These are phyloP conservation scores for Penicillium digitatum DNA, from an alignment of 2,329 filamentous ascomycete species.

Conservation along the genomic window DNA sequence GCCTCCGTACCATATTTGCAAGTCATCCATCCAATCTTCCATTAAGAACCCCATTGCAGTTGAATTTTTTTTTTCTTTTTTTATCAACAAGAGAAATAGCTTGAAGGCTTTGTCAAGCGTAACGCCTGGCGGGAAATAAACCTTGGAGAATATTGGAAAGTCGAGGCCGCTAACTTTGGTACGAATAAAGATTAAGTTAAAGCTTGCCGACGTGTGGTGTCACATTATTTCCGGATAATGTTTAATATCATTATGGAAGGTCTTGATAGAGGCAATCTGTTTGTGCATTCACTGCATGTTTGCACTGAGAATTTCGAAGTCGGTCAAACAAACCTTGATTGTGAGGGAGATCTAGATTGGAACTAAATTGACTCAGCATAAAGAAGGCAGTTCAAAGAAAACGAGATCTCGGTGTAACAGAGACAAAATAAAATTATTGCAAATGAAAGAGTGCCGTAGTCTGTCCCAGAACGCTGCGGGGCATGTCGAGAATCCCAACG, in stretches of 20 bases:
- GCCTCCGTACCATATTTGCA: neutral
- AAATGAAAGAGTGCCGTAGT: conserved; percentile 6
- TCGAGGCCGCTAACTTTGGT: neutral
- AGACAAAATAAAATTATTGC: neutral
- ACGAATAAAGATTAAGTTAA: neutral
- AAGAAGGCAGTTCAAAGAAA: neutral
- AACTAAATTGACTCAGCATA: neutral
- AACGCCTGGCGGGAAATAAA: neutral
- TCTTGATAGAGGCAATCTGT: neutral
- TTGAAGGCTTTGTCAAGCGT: too few relatives aligned
- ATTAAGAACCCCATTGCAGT: neutral
- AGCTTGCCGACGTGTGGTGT: neutral
- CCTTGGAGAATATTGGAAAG: neutral
- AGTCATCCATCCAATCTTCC: neutral
- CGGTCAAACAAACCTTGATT: neutral
- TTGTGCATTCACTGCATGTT: neutral
- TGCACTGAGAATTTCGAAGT: neutral
- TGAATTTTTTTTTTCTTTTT: too few relatives aligned
- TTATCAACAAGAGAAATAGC: too few relatives aligned
- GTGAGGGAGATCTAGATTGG: neutral
- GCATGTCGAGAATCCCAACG: conserved; percentile 14
- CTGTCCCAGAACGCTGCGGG: conserved; percentile 2
- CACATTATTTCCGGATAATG: neutral
- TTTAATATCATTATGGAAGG: neutral
- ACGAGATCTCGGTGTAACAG: neutral